These are phyloP conservation scores for Mucuna pruriens DNA, from an alignment of 306 rosid genomes.

Conservation along the genomic window DNA sequence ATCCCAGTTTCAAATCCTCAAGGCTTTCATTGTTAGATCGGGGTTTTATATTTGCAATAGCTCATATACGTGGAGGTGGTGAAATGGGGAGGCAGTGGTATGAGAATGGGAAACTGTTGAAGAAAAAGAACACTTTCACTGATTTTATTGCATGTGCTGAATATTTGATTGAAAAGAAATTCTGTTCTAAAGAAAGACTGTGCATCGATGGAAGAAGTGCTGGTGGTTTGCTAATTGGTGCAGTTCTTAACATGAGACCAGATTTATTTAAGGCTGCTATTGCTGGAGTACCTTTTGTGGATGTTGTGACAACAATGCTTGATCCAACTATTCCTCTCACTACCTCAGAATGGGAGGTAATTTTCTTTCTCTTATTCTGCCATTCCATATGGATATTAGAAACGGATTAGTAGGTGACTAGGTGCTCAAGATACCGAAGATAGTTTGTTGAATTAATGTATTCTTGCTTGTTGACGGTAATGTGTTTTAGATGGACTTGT, in stretches of 20 bases:
- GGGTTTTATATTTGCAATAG: slow-evolving; percentile 87
- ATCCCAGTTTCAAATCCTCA: slow-evolving; percentile 77
- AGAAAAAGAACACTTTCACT: slow-evolving; percentile 88
- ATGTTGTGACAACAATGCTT: slow-evolving; percentile 95
- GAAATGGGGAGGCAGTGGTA: slow-evolving; percentile 99
- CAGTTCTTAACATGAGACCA: slow-evolving; percentile 97
- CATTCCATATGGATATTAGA: slow-evolving; percentile 24
- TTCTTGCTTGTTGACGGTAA: neutral
- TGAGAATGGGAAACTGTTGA: slow-evolving; percentile 88
- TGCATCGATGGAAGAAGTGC: slow-evolving; percentile 95
- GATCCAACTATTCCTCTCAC: slow-evolving; percentile 98
- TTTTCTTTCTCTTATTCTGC: slow-evolving; percentile 2
- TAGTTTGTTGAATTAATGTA: slow-evolving; percentile 2
- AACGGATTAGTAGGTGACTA: neutral
- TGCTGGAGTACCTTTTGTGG: slow-evolving; percentile 98
- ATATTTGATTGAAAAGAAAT: slow-evolving; percentile 76
- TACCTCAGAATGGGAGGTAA: slow-evolving; percentile 98
- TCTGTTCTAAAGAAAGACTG: slow-evolving; percentile 72
- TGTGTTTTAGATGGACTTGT: neutral
- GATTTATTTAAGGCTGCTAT: slow-evolving; percentile 92
- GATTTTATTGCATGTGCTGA: slow-evolving; percentile 94
- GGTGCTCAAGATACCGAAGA: neutral
- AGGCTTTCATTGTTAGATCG: slow-evolving; percentile 90
- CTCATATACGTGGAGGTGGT: slow-evolving; percentile 97
- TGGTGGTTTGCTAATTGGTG: slow-evolving; percentile 93